Evolutionary conservation across 2,329 filamentous ascomycete genomes (phyloP).

Genomic region (Microdochium nivale): DNA sequence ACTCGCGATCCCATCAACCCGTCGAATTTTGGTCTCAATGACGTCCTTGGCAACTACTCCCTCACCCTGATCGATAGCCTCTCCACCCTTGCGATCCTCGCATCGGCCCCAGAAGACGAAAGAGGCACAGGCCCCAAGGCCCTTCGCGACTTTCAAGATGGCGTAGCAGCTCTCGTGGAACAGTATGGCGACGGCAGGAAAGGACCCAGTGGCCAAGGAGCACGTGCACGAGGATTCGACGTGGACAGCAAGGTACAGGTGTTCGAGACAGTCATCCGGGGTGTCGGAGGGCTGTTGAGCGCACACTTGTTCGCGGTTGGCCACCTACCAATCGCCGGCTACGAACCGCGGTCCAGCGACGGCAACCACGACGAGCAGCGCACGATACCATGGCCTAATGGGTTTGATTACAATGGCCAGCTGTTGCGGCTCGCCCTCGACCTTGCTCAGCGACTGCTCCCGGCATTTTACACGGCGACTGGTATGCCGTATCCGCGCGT

Average conservation of each 20-base stretch:
- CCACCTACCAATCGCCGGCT: constrained; percentile 78
- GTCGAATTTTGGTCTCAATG: constrained; percentile 78
- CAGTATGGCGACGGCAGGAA: constrained; percentile 79
- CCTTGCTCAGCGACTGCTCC: constrained; percentile 72
- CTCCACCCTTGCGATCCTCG: constrained; percentile 86
- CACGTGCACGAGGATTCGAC: constrained; percentile 75
- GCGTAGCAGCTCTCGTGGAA: constrained; percentile 64
- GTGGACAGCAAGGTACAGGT: constrained; percentile 97
- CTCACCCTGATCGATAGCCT: constrained; percentile 91
- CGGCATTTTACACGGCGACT: constrained; percentile 85
- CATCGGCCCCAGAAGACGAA: constrained; percentile 57
- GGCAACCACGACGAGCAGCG: constrained; percentile 34
- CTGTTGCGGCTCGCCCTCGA: constrained; percentile 83
- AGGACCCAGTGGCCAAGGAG: constrained; percentile 60
- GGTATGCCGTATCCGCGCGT: constrained; percentile 93
- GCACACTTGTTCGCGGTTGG: constrained; percentile 90
- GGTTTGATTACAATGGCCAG: constrained; percentile 81
- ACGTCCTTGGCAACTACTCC: constrained; percentile 95
- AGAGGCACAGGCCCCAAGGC: constrained; percentile 50
- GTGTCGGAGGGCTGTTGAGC: constrained; percentile 81
- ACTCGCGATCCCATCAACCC: constrained; percentile 76
- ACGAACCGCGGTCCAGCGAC: constrained; percentile 42
- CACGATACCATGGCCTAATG: constrained; percentile 64
- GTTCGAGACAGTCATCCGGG: constrained; percentile 94
- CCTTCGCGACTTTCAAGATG: constrained; percentile 68